A percentile compares a stretch with the other conserved stretches of the same genome.
Evolutionary conservation across 148 eudicot genomes (phyloP).

Genomic region (Silene latifolia): DNA sequence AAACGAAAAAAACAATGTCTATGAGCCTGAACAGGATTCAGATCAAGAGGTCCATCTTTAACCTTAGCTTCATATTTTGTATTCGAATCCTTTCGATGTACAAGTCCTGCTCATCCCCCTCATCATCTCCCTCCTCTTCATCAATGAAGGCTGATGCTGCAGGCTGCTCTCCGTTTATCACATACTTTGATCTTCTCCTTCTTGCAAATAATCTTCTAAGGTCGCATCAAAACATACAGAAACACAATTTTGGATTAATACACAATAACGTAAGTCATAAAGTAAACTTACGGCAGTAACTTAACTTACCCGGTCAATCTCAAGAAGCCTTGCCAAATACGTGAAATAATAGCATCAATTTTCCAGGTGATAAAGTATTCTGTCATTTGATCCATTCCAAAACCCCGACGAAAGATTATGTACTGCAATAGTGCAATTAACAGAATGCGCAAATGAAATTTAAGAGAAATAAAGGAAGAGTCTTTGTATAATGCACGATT

Average conservation of each 20-base stretch:
- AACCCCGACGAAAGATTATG: constrained; percentile 36
- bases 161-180: constrained; percentile 20
- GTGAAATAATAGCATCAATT: constrained; percentile 30
- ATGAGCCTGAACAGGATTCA: not conserved
- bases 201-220: constrained; percentile 26
- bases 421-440: constrained; percentile 32
- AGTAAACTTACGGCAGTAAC: not conserved
- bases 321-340: constrained; percentile 31
- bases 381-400: constrained; percentile 38
- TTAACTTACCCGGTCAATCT: constrained; percentile 34
- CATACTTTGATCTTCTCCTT: constrained; percentile 20
- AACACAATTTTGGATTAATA: not conserved
- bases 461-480: too few species aligned
- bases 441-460: not conserved
- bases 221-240: constrained; percentile 22
- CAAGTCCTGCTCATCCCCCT: constrained; percentile 33
- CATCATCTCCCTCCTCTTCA: constrained; percentile 22
- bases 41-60: not conserved
- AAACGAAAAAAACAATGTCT: not conserved
- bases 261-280: not conserved
- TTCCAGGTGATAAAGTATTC: constrained; percentile 32
- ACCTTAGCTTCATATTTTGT: constrained; percentile 49
- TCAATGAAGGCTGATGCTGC: constrained; percentile 14
- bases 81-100: constrained; percentile 47
- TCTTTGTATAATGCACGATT: not conserved